Percentiles rank a stretch among this genome's conserved stretches.
phyloP scores from a whole-genome alignment of 2,329 filamentous ascomycete genomes.

The Nakataea oryzae region DNA sequence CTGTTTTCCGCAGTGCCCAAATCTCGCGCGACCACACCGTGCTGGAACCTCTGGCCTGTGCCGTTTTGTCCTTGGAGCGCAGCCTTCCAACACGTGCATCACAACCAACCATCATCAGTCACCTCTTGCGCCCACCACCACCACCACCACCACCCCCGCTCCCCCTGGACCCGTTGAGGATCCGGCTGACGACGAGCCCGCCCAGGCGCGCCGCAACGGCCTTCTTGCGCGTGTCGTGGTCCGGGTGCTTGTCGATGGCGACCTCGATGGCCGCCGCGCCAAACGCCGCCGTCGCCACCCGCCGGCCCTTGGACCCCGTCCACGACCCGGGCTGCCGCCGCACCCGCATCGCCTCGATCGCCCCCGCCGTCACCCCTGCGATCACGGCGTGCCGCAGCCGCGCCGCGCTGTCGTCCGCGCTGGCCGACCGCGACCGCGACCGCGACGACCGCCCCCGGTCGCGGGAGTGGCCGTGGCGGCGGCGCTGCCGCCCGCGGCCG shows the following conservation, averaged over 20 bases:
- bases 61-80: no score
- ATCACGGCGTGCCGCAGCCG: slow-evolving; percentile 17
- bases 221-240: background rate
- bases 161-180: background rate
- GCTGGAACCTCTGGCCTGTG: no score
- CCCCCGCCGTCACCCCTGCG: slow-evolving; percentile 9
- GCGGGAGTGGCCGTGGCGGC: background rate
- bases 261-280: slow-evolving; percentile 11
- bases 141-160: background rate
- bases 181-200: background rate
- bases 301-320: slow-evolving; percentile 8
- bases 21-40: no score
- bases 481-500: background rate
- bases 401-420: background rate
- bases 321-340: slow-evolving; percentile 9
- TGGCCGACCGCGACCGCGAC: background rate
- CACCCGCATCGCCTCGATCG: slow-evolving; percentile 11
- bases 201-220: background rate
- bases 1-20: no score
- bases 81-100: background rate
- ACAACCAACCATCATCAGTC: background rate
- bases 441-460: slow-evolving; percentile 1
- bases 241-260: slow-evolving; percentile 4
- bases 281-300: slow-evolving; percentile 12
- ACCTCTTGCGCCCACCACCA: background rate